Evolutionary conservation across 2,329 filamentous ascomycete genomes (phyloP).

Genomic region (Stemphylium lycopersici): DNA sequence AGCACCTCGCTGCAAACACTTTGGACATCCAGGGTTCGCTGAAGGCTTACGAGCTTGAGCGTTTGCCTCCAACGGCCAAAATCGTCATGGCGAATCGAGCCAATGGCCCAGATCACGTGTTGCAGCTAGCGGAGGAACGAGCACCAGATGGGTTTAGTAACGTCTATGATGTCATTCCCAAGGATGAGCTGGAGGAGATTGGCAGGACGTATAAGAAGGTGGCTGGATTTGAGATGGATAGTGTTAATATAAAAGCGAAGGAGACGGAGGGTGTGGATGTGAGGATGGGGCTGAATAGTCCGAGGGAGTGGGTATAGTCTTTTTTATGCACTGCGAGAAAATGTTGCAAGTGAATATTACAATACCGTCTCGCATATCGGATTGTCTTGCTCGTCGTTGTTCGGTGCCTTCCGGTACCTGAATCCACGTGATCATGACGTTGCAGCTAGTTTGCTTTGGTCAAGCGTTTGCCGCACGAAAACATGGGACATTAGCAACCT

Average conservation of each 20-base stretch:
- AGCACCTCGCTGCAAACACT: slow-evolving; percentile 36
- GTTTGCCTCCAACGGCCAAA: slow-evolving; percentile 53
- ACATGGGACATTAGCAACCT: no score
- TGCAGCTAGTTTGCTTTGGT: no score
- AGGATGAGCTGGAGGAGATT: slow-evolving; percentile 50
- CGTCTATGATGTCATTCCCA: slow-evolving; percentile 51
- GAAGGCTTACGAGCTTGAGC: slow-evolving; percentile 48
- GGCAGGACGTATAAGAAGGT: slow-evolving; percentile 48
- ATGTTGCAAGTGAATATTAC: not conserved
- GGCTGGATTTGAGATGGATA: slow-evolving; percentile 55
- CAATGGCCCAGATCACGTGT: slow-evolving; percentile 55
- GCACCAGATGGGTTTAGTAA: slow-evolving; percentile 50
- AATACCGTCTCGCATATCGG: no score
- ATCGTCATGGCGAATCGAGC: slow-evolving; percentile 56
- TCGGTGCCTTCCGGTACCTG: no score
- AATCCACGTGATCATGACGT: no score
- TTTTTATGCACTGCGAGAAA: no score
- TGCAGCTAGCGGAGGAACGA: slow-evolving; percentile 54
- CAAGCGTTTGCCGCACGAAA: no score
- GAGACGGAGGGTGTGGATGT: slow-evolving; percentile 40
- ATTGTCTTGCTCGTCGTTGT: no score
- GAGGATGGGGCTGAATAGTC: slow-evolving; percentile 25
- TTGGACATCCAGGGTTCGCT: slow-evolving; percentile 43
- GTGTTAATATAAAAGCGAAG: slow-evolving; percentile 50
- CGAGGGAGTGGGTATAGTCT: slow-evolving; percentile 27